Conservation (phyloP, 257 asterid genomes). For the Primulina eburnea region DNA sequence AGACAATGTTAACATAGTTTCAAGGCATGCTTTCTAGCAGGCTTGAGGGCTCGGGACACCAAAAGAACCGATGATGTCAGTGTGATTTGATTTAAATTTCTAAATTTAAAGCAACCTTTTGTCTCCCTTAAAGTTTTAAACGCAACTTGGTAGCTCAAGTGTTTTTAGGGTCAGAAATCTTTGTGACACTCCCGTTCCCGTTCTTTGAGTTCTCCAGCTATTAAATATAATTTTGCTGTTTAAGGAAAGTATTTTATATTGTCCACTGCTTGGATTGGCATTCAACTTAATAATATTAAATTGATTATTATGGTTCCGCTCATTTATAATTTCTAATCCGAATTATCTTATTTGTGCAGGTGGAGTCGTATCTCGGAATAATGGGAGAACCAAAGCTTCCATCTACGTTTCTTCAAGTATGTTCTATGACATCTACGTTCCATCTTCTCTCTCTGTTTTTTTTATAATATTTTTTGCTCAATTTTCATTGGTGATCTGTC, state of each 20-base stretch:
- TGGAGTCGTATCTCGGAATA: slow-evolving; percentile 85
- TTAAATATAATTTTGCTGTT: slow-evolving; percentile 6
- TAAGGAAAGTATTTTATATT: not conserved
- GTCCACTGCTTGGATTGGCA: slow-evolving; percentile 2
- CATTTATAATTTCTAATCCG: slow-evolving; percentile 20
- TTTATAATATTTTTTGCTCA: not conserved
- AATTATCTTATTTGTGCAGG: slow-evolving; percentile 53
- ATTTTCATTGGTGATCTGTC: slow-evolving; percentile 15
- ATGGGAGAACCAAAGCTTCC: slow-evolving; percentile 95
- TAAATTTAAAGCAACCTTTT: slow-evolving; percentile 2
- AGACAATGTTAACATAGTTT: not conserved
- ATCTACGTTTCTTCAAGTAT: slow-evolving; percentile 88
- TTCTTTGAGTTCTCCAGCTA: slow-evolving; percentile 13
- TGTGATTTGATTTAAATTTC: slow-evolving; percentile 20
- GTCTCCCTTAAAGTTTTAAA: not conserved
- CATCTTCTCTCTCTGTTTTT: slow-evolving; percentile 3
- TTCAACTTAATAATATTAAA: slow-evolving; percentile 15
- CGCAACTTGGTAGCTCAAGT: slow-evolving; percentile 14
- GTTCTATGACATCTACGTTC: slow-evolving; percentile 25
- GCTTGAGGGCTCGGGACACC: not conserved
- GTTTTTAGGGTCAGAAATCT: slow-evolving; percentile 5
- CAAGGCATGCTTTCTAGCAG: not conserved
- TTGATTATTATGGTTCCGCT: slow-evolving; percentile 19
- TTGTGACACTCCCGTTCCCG: not conserved
- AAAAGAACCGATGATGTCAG: not conserved